Evolutionary conservation across 2,329 filamentous ascomycete species (phyloP).

Genomic region (Fusarium sp.): DNA sequence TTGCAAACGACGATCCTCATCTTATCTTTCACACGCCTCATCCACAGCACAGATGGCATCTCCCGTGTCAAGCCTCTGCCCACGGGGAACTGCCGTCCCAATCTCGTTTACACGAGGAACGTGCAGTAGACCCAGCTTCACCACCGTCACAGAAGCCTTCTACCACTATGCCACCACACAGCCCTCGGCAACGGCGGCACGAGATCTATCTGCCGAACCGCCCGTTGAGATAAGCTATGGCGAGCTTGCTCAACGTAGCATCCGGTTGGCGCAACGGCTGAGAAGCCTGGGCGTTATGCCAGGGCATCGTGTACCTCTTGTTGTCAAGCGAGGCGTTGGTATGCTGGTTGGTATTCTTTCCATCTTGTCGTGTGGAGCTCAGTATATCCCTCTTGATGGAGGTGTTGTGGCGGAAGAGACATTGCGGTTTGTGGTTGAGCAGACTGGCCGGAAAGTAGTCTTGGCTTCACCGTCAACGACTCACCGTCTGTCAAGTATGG

Average conservation of each 20-base stretch:
- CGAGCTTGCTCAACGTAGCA: constrained; percentile 55
- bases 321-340: constrained; percentile 66
- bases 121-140: constrained; percentile 36
- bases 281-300: constrained; percentile 56
- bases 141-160: constrained; percentile 55
- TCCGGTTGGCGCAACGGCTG: constrained; percentile 57
- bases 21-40: constrained; percentile 12
- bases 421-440: constrained; percentile 62
- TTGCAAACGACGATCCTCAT: constrained; percentile 36
- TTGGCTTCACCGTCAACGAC: constrained; percentile 58
- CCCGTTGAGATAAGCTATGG: constrained; percentile 58
- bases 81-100: constrained; percentile 24
- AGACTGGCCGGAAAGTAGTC: constrained; percentile 59
- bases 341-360: constrained; percentile 70
- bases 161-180: constrained; percentile 53
- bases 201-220: constrained; percentile 49
- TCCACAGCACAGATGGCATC: constrained; percentile 27
- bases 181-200: constrained; percentile 56
- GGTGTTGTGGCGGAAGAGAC: constrained; percentile 63
- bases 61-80: constrained; percentile 1
- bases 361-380: constrained; percentile 66
- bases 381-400: constrained; percentile 71
- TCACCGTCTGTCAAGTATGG: constrained; percentile 43
- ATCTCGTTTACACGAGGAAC: constrained; percentile 42
- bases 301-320: constrained; percentile 65